Evolutionary conservation across 148 eudicot species (phyloP).

Genomic region (Mesembryanthemum crystallinum): DNA sequence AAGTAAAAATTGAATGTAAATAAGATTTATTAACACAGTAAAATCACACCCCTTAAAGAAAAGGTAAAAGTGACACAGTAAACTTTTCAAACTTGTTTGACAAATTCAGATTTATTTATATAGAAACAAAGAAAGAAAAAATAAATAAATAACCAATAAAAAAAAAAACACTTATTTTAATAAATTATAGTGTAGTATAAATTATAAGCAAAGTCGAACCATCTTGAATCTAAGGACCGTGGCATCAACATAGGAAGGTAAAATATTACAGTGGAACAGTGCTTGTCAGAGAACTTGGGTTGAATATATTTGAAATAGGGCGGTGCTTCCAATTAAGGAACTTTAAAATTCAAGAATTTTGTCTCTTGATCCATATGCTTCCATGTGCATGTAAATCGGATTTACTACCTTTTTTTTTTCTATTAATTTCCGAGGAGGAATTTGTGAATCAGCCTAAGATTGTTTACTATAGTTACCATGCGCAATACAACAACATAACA

Average conservation of each 20-base stretch:
- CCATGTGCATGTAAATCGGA: conserved; percentile 29
- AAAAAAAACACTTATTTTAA: background rate
- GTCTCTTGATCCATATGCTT: conserved; percentile 28
- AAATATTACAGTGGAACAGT: conserved; percentile 6
- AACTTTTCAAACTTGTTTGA: conserved; percentile 6
- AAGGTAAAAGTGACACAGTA: too few species aligned
- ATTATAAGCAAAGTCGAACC: conserved; percentile 9
- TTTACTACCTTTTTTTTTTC: conserved; percentile 1
- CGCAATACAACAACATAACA: too few species aligned
- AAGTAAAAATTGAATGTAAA: background rate
- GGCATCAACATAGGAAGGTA: background rate
- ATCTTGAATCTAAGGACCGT: conserved; percentile 9
- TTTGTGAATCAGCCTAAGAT: background rate
- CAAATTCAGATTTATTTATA: background rate
- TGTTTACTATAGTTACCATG: too few species aligned
- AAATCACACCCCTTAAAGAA: background rate
- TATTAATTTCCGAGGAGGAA: background rate
- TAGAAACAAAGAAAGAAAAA: background rate
- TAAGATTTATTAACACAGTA: background rate
- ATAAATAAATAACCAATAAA: background rate
- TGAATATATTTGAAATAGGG: conserved; percentile 27
- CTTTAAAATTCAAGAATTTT: conserved; percentile 30
- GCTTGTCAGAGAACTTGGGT: conserved; percentile 26
- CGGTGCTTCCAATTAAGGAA: conserved; percentile 34
- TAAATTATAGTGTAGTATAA: background rate